Evolutionary conservation across 306 rosid genomes (phyloP).

Genomic region (Vachellia collinsii): DNA sequence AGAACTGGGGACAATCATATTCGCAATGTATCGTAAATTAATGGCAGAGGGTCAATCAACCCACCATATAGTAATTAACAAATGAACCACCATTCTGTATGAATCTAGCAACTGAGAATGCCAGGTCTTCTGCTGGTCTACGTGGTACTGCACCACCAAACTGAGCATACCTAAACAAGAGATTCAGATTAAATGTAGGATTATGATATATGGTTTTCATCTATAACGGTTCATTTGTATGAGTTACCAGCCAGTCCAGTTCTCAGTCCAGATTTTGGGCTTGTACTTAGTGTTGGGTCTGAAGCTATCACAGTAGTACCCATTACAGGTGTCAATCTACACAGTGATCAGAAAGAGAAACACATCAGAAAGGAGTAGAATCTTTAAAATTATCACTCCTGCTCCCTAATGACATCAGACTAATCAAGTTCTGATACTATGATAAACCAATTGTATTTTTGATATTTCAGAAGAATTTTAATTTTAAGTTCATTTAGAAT

Average conservation of each 20-base stretch:
- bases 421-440: no score
- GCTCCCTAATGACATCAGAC: no score
- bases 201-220: background rate
- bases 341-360: slow-evolving; percentile 18
- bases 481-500: background rate
- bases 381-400: background rate
- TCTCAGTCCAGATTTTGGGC: slow-evolving; percentile 98
- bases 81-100: slow-evolving; percentile 89
- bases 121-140: slow-evolving; percentile 87
- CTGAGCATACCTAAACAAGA: slow-evolving; percentile 68
- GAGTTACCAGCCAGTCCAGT: slow-evolving; percentile 91
- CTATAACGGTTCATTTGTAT: slow-evolving; percentile 6
- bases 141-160: slow-evolving; percentile 84
- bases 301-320: slow-evolving; percentile 83
- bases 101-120: slow-evolving; percentile 84
- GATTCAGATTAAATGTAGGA: slow-evolving; percentile 5
- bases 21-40: background rate
- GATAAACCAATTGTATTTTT: background rate
- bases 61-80: slow-evolving; percentile 86
- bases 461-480: background rate
- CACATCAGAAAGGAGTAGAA: slow-evolving; percentile 9
- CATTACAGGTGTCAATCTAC: slow-evolving; percentile 95
- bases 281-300: slow-evolving; percentile 68
- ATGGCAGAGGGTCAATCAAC: slow-evolving; percentile 26
- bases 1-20: no score